Conservation (phyloP, 2,329 filamentous ascomycete species). For the Graphiopsis chlorocephala region DNA sequence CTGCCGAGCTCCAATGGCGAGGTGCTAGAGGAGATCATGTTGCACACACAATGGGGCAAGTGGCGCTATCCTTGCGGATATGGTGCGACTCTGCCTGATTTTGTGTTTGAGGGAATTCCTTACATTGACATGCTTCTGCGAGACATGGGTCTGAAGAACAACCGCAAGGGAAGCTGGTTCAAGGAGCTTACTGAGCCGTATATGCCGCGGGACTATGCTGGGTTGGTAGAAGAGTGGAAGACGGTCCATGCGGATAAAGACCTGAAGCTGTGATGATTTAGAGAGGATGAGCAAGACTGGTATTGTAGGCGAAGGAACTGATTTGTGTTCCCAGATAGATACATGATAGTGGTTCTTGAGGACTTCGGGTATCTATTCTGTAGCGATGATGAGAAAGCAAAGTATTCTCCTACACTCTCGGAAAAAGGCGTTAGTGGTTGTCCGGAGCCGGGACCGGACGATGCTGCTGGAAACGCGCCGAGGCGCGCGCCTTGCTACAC, state of each 20-base stretch:
- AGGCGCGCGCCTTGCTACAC: background rate
- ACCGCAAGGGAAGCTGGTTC: constrained; percentile 52
- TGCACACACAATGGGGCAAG: constrained; percentile 66
- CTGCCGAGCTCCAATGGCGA: constrained; percentile 35
- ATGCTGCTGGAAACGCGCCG: background rate
- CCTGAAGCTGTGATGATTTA: background rate
- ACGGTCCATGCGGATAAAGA: constrained; percentile 5
- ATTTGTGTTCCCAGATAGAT: background rate
- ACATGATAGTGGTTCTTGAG: background rate
- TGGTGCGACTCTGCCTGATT: constrained; percentile 62
- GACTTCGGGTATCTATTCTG: background rate
- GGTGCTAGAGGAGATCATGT: constrained; percentile 46
- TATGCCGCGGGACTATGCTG: constrained; percentile 57
- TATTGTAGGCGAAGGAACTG: background rate
- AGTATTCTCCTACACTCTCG: background rate
- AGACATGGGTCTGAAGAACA: constrained; percentile 61
- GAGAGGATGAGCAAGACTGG: background rate
- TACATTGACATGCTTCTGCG: constrained; percentile 67
- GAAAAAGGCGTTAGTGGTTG: background rate
- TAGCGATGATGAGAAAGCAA: background rate
- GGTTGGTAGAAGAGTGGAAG: constrained; percentile 54
- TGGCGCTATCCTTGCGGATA: constrained; percentile 68
- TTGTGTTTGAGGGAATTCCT: constrained; percentile 73
- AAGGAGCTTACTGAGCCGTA: constrained; percentile 58
- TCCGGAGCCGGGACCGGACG: background rate